A percentile compares a stretch with the other conserved stretches of the same genome.
phyloP scores from a whole-genome alignment of 2,329 filamentous ascomycete species.

The Dothistroma septosporum region DNA sequence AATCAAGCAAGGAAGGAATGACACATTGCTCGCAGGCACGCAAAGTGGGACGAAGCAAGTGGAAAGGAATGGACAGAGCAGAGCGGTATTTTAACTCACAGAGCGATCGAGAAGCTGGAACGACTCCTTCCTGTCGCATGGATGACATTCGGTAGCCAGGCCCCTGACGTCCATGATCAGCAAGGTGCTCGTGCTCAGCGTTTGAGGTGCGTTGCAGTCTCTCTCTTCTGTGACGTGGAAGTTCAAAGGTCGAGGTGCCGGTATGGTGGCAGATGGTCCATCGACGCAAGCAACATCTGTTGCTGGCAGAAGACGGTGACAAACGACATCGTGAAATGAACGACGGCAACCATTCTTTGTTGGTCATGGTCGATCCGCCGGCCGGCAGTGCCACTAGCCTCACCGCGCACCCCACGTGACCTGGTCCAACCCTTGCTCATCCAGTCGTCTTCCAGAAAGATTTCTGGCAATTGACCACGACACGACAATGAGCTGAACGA shows the following conservation, averaged over 20 bases:
- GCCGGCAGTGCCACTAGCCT: background rate
- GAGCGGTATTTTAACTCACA: background rate
- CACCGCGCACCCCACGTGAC: background rate
- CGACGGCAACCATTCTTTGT: background rate
- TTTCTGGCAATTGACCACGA: background rate
- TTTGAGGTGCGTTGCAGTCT: background rate
- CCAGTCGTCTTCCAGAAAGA: background rate
- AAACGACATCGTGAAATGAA: conserved; percentile 9
- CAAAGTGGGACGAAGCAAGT: background rate
- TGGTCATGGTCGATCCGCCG: background rate
- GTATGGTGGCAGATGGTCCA: no score
- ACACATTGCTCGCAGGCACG: conserved; percentile 3
- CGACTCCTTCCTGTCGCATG: background rate
- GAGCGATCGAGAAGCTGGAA: background rate
- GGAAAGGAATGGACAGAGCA: background rate
- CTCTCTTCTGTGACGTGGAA: background rate
- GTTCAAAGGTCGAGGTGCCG: no score
- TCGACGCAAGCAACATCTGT: no score
- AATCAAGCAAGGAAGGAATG: conserved; percentile 7
- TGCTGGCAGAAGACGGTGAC: background rate
- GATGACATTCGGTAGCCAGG: background rate
- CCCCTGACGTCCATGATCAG: background rate
- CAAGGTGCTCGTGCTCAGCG: background rate
- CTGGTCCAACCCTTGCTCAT: background rate
- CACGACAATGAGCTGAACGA: conserved; percentile 3